A percentile compares a stretch with the other conserved stretches of the same genome.
phyloP scores from a whole-genome alignment of 495 filamentous ascomycete species.

The Aspergillus affinis region DNA sequence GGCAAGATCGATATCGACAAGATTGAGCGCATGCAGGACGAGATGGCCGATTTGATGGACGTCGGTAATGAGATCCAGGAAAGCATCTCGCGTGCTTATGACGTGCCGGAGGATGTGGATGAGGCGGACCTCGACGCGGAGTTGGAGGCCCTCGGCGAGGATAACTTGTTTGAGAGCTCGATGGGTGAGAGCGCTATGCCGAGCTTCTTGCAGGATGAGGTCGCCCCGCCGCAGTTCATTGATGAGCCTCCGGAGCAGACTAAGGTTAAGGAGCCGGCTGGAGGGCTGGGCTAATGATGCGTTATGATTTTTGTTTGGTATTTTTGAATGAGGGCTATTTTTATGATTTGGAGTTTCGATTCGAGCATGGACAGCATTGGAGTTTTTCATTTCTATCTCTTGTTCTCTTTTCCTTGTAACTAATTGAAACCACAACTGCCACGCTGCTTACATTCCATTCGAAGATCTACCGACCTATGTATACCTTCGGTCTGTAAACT shows the following conservation, averaged over 20 bases:
- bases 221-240: constrained; percentile 79
- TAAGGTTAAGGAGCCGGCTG: constrained; percentile 74
- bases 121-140: constrained; percentile 97
- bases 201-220: constrained; percentile 84
- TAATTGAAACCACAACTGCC: background rate
- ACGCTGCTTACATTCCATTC: background rate
- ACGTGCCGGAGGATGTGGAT: constrained; percentile 96
- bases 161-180: constrained; percentile 71
- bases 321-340: background rate
- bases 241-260: constrained; percentile 70
- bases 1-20: constrained; percentile 96
- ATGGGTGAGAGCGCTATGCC: constrained; percentile 66
- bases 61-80: constrained; percentile 99
- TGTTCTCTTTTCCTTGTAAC: constrained; percentile 2
- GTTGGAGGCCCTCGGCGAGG: constrained; percentile 88
- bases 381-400: constrained; percentile 17
- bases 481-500: background rate
- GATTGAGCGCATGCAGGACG: constrained; percentile 97
- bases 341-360: constrained; percentile 3
- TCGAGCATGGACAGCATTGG: constrained; percentile 18
- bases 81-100: constrained; percentile 88
- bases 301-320: background rate
- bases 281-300: constrained; percentile 34
- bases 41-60: constrained; percentile 98
- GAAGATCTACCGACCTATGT: background rate